phyloP scores from a whole-genome alignment of 2,329 filamentous ascomycete species.

The Pyricularia sp. region DNA sequence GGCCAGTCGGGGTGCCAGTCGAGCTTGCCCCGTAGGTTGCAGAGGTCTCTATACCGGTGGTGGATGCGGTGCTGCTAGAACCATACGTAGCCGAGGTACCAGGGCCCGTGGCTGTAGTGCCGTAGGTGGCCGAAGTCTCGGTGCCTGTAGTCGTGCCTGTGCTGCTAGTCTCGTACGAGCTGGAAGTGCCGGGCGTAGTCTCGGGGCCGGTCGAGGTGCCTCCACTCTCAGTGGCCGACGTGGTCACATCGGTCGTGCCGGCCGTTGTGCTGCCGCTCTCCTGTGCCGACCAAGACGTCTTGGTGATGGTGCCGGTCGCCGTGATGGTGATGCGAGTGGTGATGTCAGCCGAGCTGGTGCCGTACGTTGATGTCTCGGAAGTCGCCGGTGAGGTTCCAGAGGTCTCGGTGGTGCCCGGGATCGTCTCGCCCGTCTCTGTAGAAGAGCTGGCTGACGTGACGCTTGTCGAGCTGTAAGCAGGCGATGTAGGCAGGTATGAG shows the following conservation, averaged over 20 bases:
- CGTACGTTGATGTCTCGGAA: not conserved
- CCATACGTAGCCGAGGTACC: not conserved
- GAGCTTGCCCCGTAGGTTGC: not conserved
- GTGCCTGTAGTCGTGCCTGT: not conserved
- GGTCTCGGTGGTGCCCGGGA: not conserved
- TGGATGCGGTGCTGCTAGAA: not conserved
- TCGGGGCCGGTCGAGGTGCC: not conserved
- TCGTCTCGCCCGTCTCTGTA: not conserved
- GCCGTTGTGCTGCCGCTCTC: constrained; percentile 1
- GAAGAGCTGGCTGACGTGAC: not conserved
- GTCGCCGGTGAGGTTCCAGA: not conserved
- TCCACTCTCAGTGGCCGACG: not conserved
- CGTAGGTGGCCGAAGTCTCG: not conserved
- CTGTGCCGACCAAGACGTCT: not conserved
- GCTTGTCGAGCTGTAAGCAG: not conserved
- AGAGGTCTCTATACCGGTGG: not conserved
- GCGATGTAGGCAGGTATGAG: not conserved
- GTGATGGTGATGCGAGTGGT: constrained; percentile 1
- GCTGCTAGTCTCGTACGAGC: not conserved
- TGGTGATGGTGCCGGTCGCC: not conserved
- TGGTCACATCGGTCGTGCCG: not conserved
- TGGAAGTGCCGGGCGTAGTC: not conserved
- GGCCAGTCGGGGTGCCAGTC: not conserved
- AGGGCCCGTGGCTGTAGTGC: not conserved
- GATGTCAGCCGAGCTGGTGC: not conserved